phyloP scores from a whole-genome alignment of 2,329 filamentous ascomycete species.

The Orbilia blumenaviensis region DNA sequence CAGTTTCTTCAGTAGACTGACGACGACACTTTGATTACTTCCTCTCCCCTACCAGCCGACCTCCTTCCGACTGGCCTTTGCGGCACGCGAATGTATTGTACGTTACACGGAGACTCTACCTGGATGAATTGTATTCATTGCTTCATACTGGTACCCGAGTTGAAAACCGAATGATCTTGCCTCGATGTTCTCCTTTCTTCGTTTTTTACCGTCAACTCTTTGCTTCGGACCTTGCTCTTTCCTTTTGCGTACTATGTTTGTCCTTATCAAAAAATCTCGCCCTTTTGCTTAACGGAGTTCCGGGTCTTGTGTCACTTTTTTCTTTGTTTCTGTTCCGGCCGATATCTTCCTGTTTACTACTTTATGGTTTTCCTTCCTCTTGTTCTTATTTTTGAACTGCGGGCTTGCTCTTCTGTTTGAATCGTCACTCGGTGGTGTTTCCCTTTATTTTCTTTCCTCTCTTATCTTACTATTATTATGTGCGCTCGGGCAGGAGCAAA shows the following conservation, averaged over 20 bases:
- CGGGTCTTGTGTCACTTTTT: constrained; percentile 33
- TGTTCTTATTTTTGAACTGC: background rate
- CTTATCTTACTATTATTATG: constrained; percentile 33
- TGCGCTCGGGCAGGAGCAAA: constrained; percentile 55
- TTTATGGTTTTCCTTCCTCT: constrained; percentile 1
- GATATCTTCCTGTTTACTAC: constrained; percentile 31
- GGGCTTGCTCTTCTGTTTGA: constrained; percentile 3
- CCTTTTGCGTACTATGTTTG: constrained; percentile 15
- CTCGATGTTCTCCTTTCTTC: constrained; percentile 54
- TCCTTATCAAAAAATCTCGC: constrained; percentile 33
- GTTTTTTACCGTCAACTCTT: constrained; percentile 20
- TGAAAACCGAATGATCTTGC: constrained; percentile 54
- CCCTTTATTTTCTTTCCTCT: constrained; percentile 52
- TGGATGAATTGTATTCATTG: constrained; percentile 49
- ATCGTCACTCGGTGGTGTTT: constrained; percentile 53
- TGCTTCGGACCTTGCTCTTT: constrained; percentile 1
- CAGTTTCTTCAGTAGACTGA: constrained; percentile 24
- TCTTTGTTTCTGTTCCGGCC: constrained; percentile 48
- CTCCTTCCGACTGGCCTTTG: constrained; percentile 31
- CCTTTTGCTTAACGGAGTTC: constrained; percentile 48
- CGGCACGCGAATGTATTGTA: constrained; percentile 50
- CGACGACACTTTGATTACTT: constrained; percentile 37
- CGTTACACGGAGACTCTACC: constrained; percentile 48
- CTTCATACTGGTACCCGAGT: constrained; percentile 33
- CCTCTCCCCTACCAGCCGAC: too few relatives aligned